phyloP scores from a whole-genome alignment of 2,329 filamentous ascomycete genomes.

The Colletotrichum spaethianum region DNA sequence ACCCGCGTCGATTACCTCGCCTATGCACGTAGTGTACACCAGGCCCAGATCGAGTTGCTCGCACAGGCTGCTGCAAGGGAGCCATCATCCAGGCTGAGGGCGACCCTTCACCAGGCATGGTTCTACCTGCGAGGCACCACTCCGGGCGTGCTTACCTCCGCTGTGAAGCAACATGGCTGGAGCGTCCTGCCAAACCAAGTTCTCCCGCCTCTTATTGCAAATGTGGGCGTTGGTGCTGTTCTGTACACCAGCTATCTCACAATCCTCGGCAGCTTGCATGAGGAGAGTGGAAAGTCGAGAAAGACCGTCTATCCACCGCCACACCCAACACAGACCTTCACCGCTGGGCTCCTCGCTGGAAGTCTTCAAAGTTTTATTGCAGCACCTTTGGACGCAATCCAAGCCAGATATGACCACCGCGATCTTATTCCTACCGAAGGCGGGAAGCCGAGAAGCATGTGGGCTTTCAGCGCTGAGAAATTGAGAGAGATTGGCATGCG shows the following conservation, averaged over 20 bases:
- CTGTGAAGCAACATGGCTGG: slow-evolving; percentile 80
- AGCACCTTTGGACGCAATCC: slow-evolving; percentile 82
- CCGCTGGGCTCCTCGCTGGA: slow-evolving; percentile 79
- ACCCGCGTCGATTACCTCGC: slow-evolving; percentile 87
- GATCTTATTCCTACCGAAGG: slow-evolving; percentile 60
- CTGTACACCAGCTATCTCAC: slow-evolving; percentile 84
- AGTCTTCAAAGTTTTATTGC: slow-evolving; percentile 79
- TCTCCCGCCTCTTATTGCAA: slow-evolving; percentile 81
- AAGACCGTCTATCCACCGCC: slow-evolving; percentile 81
- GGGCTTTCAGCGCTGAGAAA: slow-evolving; percentile 76
- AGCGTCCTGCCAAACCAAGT: slow-evolving; percentile 81
- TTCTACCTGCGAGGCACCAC: slow-evolving; percentile 74
- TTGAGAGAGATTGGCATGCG: slow-evolving; percentile 79
- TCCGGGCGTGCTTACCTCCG: slow-evolving; percentile 77
- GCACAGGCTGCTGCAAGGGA: slow-evolving; percentile 54
- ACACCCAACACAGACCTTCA: slow-evolving; percentile 72
- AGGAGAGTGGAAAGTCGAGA: slow-evolving; percentile 68
- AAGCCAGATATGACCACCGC: slow-evolving; percentile 77
- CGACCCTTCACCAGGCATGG: slow-evolving; percentile 58
- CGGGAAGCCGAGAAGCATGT: slow-evolving; percentile 74
- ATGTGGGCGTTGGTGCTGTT: slow-evolving; percentile 80
- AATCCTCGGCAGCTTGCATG: slow-evolving; percentile 75
- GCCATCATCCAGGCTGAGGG: slow-evolving; percentile 49
- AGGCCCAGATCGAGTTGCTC: slow-evolving; percentile 58
- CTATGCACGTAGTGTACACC: slow-evolving; percentile 68